Conservation (phyloP, 1,284 basidiomycete species). For the Rhizopogon hawkerae region DNA sequence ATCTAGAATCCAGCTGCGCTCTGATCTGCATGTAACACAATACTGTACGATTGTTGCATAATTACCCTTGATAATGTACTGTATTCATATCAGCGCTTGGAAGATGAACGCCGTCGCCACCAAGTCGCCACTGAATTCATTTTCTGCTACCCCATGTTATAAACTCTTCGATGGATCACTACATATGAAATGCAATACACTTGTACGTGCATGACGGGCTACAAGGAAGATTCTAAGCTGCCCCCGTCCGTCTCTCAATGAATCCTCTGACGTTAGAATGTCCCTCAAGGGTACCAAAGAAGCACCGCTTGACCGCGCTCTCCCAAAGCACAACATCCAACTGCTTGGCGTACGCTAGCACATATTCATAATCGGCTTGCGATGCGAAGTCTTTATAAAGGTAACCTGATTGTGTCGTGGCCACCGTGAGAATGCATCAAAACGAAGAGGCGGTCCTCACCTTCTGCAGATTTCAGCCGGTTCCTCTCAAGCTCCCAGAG, state of each 20-base stretch:
- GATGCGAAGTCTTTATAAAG: constrained; percentile 85
- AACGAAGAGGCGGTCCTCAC: constrained; percentile 34
- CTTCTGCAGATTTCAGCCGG: constrained; percentile 79
- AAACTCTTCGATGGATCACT: neutral
- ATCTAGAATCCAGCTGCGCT: neutral
- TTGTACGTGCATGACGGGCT: neutral
- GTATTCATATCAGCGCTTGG: neutral
- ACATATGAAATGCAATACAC: neutral
- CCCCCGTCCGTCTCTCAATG: constrained; percentile 57
- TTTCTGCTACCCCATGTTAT: neutral
- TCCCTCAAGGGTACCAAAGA: constrained; percentile 78
- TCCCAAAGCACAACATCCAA: constrained; percentile 79
- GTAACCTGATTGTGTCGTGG: constrained; percentile 48
- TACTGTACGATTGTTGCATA: constrained; percentile 9
- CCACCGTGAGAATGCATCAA: constrained; percentile 12
- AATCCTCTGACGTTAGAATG: constrained; percentile 73
- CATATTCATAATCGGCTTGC: constrained; percentile 80
- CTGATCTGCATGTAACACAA: neutral
- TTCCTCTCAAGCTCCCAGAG: constrained; percentile 98
- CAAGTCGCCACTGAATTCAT: neutral
- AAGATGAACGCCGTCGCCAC: neutral
- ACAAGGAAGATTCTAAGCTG: constrained; percentile 17
- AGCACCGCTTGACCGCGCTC: constrained; percentile 58
- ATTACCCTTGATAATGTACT: constrained; percentile 10
- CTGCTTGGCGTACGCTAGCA: constrained; percentile 78